Evolutionary conservation across 1,284 basidiomycete species (phyloP).

Genomic region (Tranzscheliella williamsii): DNA sequence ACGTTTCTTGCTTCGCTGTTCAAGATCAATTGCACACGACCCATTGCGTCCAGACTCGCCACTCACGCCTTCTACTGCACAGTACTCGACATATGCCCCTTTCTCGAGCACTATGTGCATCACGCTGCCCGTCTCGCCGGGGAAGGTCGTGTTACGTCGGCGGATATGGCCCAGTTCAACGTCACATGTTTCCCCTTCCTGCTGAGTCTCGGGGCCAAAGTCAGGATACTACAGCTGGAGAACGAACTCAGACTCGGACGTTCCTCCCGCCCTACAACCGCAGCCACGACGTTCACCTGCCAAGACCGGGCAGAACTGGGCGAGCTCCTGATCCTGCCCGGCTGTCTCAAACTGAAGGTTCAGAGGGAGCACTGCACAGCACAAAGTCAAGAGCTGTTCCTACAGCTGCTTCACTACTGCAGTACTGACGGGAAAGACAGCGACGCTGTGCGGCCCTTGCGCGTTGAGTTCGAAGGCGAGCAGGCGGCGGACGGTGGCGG

Average conservation of each 20-base stretch:
- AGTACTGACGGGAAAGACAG: background rate
- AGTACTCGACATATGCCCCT: conserved; percentile 27
- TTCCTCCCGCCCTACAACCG: background rate
- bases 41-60: conserved; percentile 1
- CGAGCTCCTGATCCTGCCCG: conserved; percentile 11
- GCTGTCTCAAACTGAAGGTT: conserved; percentile 11
- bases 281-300: background rate
- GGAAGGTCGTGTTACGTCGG: background rate
- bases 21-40: conserved; percentile 6
- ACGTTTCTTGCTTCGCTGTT: conserved; percentile 14
- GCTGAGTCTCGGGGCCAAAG: conserved; percentile 41
- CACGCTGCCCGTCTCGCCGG: conserved; percentile 7
- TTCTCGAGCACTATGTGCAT: conserved; percentile 33
- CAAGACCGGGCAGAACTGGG: background rate
- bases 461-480: conserved; percentile 39
- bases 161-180: conserved; percentile 22
- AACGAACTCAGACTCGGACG: conserved; percentile 23
- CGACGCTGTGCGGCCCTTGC: conserved; percentile 12
- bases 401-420: conserved; percentile 16
- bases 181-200: conserved; percentile 21
- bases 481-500: conserved; percentile 47
- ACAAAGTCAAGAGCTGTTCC: conserved; percentile 15
- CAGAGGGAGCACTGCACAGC: conserved; percentile 9
- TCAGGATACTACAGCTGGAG: conserved; percentile 37
- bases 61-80: conserved; percentile 30